Conservation (phyloP, 179 eudicot species). For the Beta corolliflora region DNA sequence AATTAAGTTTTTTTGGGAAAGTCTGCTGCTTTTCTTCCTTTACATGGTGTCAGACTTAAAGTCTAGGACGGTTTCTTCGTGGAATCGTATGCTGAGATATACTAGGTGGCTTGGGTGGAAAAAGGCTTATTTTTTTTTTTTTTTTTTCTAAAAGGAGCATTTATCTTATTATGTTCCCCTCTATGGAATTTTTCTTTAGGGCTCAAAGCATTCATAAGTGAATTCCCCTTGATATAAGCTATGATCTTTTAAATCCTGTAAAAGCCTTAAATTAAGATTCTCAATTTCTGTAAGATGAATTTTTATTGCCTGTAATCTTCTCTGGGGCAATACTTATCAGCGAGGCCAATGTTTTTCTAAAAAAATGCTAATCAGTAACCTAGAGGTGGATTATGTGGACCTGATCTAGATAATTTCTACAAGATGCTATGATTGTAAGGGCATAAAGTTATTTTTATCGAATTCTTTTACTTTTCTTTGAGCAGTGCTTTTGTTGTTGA, state of each 20-base stretch:
- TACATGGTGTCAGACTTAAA: neutral
- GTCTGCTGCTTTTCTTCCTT: neutral
- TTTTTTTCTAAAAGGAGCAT: neutral
- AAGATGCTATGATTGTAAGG: constrained; percentile 6
- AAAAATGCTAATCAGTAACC: neutral
- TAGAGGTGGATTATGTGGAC: neutral
- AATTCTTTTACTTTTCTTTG: constrained; percentile 2
- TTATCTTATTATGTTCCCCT: neutral
- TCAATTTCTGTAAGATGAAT: neutral
- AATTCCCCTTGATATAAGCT: neutral
- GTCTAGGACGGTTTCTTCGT: neutral
- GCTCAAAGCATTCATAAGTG: neutral
- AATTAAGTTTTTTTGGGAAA: neutral
- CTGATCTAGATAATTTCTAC: neutral
- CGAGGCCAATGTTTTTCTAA: neutral
- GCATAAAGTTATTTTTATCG: neutral
- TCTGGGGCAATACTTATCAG: neutral
- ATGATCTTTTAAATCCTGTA: neutral
- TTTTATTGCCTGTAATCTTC: neutral
- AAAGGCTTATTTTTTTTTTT: neutral
- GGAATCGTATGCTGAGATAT: neutral
- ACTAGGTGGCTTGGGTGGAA: neutral
- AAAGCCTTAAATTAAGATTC: neutral
- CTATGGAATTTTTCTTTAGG: neutral
- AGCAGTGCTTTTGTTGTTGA: constrained; percentile 18